Evolutionary conservation across 2,329 filamentous ascomycete genomes (phyloP).

Genomic region (Colletotrichum melonis): DNA sequence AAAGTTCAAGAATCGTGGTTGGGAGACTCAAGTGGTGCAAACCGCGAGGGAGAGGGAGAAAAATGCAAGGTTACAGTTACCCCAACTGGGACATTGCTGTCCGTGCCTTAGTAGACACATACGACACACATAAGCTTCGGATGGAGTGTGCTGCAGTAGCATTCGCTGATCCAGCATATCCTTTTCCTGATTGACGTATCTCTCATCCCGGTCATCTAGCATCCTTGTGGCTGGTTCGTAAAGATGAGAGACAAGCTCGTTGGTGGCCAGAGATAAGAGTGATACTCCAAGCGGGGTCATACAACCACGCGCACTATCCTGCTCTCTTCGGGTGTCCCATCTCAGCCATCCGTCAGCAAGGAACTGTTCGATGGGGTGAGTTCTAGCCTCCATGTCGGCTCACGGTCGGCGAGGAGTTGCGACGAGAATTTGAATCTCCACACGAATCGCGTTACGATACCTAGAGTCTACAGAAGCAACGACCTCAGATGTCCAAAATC

Average conservation of each 20-base stretch:
- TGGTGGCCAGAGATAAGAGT: slow-evolving; percentile 1
- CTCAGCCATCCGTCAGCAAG: background rate
- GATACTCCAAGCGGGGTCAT: background rate
- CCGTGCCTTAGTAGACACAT: background rate
- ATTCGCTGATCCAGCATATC: background rate
- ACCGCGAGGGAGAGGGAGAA: background rate
- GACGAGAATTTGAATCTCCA: background rate
- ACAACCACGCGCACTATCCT: background rate
- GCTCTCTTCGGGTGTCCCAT: background rate
- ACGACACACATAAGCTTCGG: background rate
- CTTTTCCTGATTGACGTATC: background rate
- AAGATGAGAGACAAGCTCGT: background rate
- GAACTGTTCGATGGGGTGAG: background rate
- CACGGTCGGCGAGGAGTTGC: background rate
- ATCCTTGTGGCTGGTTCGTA: background rate
- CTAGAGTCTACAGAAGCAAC: background rate
- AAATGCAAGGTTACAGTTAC: background rate
- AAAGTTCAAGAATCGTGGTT: background rate
- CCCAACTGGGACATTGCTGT: background rate
- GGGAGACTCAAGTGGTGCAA: background rate
- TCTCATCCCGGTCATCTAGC: background rate
- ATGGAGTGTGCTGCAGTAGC: background rate
- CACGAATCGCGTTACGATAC: background rate
- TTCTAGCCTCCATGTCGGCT: background rate
- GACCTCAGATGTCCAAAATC: background rate